Percentiles rank a stretch among this genome's conserved stretches.
phyloP scores from a whole-genome alignment of 257 asterid species.

The Thymus quinquecostatus region DNA sequence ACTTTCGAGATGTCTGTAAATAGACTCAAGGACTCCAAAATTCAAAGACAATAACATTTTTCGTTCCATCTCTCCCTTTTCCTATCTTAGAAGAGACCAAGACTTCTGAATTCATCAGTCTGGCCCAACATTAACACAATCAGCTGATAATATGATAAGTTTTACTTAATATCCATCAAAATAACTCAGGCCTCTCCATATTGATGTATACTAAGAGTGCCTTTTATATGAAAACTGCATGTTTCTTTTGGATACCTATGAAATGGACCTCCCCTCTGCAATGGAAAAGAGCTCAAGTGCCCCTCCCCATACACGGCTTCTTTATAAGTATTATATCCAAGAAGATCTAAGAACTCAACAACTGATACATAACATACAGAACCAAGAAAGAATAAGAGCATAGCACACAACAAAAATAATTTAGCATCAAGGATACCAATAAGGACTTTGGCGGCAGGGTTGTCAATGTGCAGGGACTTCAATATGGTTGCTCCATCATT shows the following conservation, averaged over 20 bases:
- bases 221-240: constrained; percentile 1
- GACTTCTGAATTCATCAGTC: background rate
- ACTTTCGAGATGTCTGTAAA: constrained; percentile 88
- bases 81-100: background rate
- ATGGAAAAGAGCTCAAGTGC: background rate
- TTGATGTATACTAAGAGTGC: background rate
- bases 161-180: background rate
- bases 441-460: constrained; percentile 98
- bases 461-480: constrained; percentile 94
- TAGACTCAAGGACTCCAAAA: constrained; percentile 41
- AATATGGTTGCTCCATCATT: constrained; percentile 99
- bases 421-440: constrained; percentile 73
- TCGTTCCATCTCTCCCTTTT: background rate
- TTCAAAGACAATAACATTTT: background rate
- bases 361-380: background rate
- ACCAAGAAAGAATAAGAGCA: background rate
- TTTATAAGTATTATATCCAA: background rate
- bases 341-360: constrained; percentile 2
- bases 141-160: background rate
- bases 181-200: background rate
- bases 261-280: background rate
- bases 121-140: constrained; percentile 4
- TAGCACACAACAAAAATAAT: background rate
- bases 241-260: background rate
- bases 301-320: background rate